Evolutionary conservation across 208 protist species (phyloP), one percentile per base, ranked within the genome.

Genomic region (Leptomonas seymouri): DNA sequence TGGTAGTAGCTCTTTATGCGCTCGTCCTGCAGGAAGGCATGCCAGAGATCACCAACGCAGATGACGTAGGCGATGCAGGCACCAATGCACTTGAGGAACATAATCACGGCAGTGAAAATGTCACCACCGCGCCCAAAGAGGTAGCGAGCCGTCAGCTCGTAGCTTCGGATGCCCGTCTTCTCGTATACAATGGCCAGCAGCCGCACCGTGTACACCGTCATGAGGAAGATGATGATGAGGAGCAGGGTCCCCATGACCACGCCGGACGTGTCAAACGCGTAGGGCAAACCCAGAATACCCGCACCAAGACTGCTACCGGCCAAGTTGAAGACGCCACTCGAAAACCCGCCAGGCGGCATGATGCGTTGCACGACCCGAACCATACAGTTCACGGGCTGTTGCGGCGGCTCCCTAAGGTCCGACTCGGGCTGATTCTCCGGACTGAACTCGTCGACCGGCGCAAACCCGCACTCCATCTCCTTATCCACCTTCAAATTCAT

Each of bases 31-130:
- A 91, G 49, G 51, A 90, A 86, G 20, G 89, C 76, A 23, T 54
- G 44, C 65, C 82, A 82, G 15, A 93, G 41, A 46, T 89, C 85
- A 30, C 70, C 31, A 6, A 93, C 69, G 36, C 72, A 87, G 60
- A 91, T 87, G 12, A 94, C 81, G 62, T 91, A 94, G 18, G 87
- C 78, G 25, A 94, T 73, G 45, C 82, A 89, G n/a, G 85, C 83
- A 51, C 87, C 87, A 28, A 89, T 87, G 62, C 89, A 93, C 55
- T 87, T 91, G 30, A 91, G 21, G 55, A 91, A 86, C 78, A 91
- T 93, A 55, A 91, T 80, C 31, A 84, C 62, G 15, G 78, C 83
- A 0, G 74, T 71, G 63, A 95, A 89, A 62, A 82, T 70, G 60
- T 90, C 87, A 16, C 73, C 77, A 27, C 81, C 76, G 3, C 42